Conservation (phyloP, 306 rosid genomes). For the Vicia faba region DNA sequence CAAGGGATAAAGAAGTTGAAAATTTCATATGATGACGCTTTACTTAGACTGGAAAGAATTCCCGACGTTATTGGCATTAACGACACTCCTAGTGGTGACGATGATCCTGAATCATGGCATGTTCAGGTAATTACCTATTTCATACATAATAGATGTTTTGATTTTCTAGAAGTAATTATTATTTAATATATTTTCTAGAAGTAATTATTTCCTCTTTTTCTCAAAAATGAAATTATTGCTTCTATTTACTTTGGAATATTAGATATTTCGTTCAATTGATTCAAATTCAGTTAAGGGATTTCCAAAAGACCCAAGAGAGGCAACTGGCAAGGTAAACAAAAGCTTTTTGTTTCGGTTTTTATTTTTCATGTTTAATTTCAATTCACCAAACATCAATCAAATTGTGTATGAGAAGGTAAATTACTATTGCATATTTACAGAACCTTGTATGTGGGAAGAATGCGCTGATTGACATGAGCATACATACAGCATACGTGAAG, state of each 20-base stretch:
- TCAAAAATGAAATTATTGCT: constrained; percentile 18
- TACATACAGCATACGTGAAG: constrained; percentile 85
- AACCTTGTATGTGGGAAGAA: constrained; percentile 90
- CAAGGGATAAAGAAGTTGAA: constrained; percentile 84
- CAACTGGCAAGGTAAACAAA: constrained; percentile 70
- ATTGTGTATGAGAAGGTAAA: constrained; percentile 35
- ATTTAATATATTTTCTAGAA: constrained; percentile 17
- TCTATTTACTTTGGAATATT: constrained; percentile 41
- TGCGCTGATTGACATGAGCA: constrained; percentile 88
- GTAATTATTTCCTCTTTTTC: constrained; percentile 16
- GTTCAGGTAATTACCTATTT: constrained; percentile 65
- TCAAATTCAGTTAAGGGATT: constrained; percentile 84
- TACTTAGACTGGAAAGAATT: constrained; percentile 84
- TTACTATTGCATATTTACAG: constrained; percentile 48
- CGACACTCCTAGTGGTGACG: constrained; percentile 53
- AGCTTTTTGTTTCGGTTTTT: constrained; percentile 38
- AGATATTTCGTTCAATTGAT: constrained; percentile 97
- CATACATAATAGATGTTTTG: constrained; percentile 16
- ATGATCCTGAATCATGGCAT: constrained; percentile 95
- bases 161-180: constrained; percentile 22
- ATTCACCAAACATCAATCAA: constrained; percentile 6
- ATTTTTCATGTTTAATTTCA: constrained; percentile 26
- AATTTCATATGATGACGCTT: constrained; percentile 68
- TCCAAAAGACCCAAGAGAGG: constrained; percentile 89
- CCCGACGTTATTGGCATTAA: constrained; percentile 70